Evolutionary conservation across 495 filamentous ascomycete genomes (phyloP), one percentile per base, ranked within the genome.

Genomic region (Collariella sp.): DNA sequence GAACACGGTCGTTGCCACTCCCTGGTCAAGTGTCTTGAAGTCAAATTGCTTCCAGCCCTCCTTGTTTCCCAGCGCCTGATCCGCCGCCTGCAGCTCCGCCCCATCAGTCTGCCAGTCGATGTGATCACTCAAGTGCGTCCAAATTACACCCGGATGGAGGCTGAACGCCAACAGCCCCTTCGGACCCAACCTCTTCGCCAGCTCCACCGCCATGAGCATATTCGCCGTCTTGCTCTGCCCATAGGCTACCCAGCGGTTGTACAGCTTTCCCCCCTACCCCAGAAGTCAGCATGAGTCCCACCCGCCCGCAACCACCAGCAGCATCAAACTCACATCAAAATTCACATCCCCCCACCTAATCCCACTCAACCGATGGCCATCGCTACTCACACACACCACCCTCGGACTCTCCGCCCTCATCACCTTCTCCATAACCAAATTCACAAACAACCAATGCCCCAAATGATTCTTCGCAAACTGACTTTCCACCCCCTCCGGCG

Each of bases 381-480:
- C 59, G 50, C 69, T 72, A 24, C 55, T 64, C 4, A 77, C 52
- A 47, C 58, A 70, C n/a, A 77, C 66, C 11, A 76, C 56, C 3
- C 73, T 56, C 4, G 68, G 62, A 15, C 46, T 29, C 6, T 40
- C 45, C 3, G 61, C 55, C 2, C 40, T 54, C 1, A 77, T 12
- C 0, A 79, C 47, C 61, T 78, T 76, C 1, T 34, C 26, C 63
- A 81, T 72, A 33, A 91, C 71, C 16, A 88, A 68, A 57, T 80
- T 80, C 1, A 83, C 84, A 36, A 91, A 75, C 4, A 89, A 72
- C 39, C 79, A 81, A 58, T 83, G 85, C 0, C 83, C 84, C 29
- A 89, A 57, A 61, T 89, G 79, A 59, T 89, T 90, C 1, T 80
- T 84, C 15, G 77, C 83, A 52, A 88, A 81, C 52, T 87, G 82